Evolutionary conservation across 2,329 filamentous ascomycete species (phyloP), one percentile per base, ranked within the genome.

Genomic region (Myriosclerotinia curreyana): DNA sequence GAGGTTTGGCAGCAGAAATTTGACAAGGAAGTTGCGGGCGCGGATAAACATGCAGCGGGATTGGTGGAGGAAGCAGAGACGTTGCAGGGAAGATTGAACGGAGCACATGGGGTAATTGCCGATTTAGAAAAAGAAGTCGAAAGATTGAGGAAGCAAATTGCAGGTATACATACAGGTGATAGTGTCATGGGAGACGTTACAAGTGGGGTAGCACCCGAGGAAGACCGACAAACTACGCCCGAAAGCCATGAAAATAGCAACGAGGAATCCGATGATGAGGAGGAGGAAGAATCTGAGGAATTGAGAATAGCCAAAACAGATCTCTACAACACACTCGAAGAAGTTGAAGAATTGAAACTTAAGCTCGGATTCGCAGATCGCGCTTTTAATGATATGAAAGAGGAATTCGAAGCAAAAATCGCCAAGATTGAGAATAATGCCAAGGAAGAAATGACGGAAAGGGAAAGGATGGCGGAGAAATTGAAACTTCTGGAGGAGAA

Each of bases 241-340:
- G 31, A 36, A 7, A 38, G 20, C 31, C 50, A 38, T 22, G 20
- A 4, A 53, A 53, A 2, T 14, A 22, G 28, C 2, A 49, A 22
- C 11, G 31, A 36, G 20, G 50, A 53, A 15, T 22, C 17, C 17
- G 50, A n/a, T 31, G 50, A n/a, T 11, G 8, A 22, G 12, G 36
- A 31, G 25, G 36, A 31, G 3, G 36, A 36, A 5, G 44, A 34
- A 8, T 48, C 22, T 7, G 46, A 51, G 25, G 46, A 64, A n/a
- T 22, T 59, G 6, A 49, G 36, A 48, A 38, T 15, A 0, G 34
- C 34, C 17, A 59, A 50, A 31, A 44, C n/a, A 17, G 53, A 64
- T 34, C 61, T 64, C 7, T 64, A 64, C 14, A 64, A 64, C 15
- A 50, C 61, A 15, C 44, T 64, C 4, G 46, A 64, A 50, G 61